A percentile compares a stretch with the other conserved stretches of the same genome.
Evolutionary conservation across 202 grass and related monocot species (phyloP).

Genomic region (Digitaria exilis): DNA sequence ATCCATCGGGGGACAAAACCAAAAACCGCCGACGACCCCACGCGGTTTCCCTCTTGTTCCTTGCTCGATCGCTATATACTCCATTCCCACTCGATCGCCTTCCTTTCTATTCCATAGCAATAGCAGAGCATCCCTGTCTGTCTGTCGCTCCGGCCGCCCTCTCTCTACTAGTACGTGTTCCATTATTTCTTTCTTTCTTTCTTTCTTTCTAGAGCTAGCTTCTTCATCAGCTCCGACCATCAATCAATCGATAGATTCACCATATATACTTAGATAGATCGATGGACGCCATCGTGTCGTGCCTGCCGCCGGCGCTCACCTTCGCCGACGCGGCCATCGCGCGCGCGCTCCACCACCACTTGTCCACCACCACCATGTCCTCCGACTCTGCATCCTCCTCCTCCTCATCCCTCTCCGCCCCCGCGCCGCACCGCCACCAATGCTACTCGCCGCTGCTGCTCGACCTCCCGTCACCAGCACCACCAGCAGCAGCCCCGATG

Average conservation of each 20-base stretch:
- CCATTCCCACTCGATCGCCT: background rate
- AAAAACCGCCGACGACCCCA: slow-evolving; percentile 36
- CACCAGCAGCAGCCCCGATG: too few species aligned
- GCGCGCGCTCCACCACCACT: slow-evolving; percentile 37
- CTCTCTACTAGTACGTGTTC: too few species aligned
- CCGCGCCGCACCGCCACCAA: background rate
- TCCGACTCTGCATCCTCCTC: background rate
- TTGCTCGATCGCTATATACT: background rate
- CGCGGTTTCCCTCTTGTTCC: slow-evolving; percentile 29
- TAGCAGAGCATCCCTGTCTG: too few species aligned
- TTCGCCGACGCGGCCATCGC: slow-evolving; percentile 34
- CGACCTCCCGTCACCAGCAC: background rate
- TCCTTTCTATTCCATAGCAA: slow-evolving; percentile 18
- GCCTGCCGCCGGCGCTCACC: slow-evolving; percentile 14
- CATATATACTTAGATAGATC: too few species aligned
- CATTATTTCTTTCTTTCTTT: too few species aligned
- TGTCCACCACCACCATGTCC: background rate
- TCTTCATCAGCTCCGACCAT: too few species aligned
- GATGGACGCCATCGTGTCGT: slow-evolving; percentile 52
- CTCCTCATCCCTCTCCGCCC: background rate
- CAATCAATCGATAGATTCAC: too few species aligned
- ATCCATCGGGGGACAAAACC: too few species aligned
- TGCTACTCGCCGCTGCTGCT: background rate
- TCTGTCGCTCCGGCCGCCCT: too few species aligned
- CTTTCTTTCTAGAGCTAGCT: too few species aligned